Evolutionary conservation across 352 stramenopile genomes (phyloP).

Genomic region (Phytopythium mirpurense): DNA sequence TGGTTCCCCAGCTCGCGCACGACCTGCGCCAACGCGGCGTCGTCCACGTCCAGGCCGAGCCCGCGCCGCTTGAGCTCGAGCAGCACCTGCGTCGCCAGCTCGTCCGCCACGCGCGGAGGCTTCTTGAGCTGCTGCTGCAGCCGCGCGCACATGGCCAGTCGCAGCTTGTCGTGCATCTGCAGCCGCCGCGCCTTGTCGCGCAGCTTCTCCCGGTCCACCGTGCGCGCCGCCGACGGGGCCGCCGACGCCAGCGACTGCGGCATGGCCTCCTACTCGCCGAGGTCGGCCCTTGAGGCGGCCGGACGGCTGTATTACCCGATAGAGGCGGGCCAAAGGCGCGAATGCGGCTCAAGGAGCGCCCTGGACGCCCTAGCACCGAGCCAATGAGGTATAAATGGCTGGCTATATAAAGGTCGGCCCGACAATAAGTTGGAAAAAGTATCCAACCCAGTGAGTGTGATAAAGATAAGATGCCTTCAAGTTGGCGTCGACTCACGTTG

Average conservation of each 20-base stretch:
- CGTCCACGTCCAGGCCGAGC: conserved; percentile 27
- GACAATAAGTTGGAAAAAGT: not conserved
- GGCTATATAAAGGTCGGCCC: too few species aligned
- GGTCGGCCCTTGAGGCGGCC: not conserved
- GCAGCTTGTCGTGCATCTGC: conserved; percentile 72
- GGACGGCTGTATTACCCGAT: too few species aligned
- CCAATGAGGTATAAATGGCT: not conserved
- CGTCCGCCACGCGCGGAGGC: conserved; percentile 50
- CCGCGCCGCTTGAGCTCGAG: conserved; percentile 40
- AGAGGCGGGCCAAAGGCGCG: too few species aligned
- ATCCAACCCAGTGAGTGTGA: not conserved
- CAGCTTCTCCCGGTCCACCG: conserved; percentile 61
- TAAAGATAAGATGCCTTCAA: not conserved
- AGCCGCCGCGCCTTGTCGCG: conserved; percentile 58
- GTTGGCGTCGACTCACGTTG: too few species aligned
- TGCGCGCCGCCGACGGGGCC: conserved; percentile 33
- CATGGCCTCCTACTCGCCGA: not conserved
- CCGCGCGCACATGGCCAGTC: conserved; percentile 59
- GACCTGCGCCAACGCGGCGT: conserved; percentile 31
- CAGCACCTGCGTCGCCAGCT: conserved; percentile 54
- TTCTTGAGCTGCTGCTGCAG: conserved; percentile 72
- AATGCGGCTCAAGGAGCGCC: too few species aligned
- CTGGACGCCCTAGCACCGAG: too few species aligned
- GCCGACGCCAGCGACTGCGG: conserved; percentile 20
- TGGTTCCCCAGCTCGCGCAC: conserved; percentile 33